These are phyloP conservation scores for Fusarium gaditjirri DNA, from an alignment of 2,329 filamentous ascomycete species.

Conservation along the genomic window DNA sequence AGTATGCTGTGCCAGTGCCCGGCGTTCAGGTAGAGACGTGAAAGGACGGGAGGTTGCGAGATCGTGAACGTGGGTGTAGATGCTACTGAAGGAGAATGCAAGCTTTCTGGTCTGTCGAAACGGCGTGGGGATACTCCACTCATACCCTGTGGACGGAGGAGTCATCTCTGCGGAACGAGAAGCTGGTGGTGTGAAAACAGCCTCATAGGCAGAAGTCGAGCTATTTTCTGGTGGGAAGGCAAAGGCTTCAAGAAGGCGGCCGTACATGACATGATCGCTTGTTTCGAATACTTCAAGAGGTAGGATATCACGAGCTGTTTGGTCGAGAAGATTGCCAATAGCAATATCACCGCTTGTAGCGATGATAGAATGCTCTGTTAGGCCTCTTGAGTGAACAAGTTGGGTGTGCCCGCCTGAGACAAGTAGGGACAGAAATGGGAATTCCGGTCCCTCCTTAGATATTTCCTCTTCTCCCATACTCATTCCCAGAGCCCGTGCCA, in stretches of 20 bases:
- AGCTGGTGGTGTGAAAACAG: constrained; percentile 66
- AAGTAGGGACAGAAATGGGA: constrained; percentile 89
- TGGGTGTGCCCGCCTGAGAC: constrained; percentile 94
- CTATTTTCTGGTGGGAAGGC: constrained; percentile 66
- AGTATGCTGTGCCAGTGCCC: constrained; percentile 74
- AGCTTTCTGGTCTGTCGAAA: constrained; percentile 67
- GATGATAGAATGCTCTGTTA: constrained; percentile 78
- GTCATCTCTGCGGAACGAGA: constrained; percentile 68
- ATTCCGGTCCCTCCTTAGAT: constrained; percentile 60
- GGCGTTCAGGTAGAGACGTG: constrained; percentile 69
- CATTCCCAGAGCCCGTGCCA: constrained; percentile 71
- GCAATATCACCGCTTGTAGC: constrained; percentile 82
- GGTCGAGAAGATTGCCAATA: constrained; percentile 91
- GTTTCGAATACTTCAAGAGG: constrained; percentile 67
- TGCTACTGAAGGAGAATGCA: constrained; percentile 77
- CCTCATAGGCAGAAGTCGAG: constrained; percentile 46
- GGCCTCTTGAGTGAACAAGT: constrained; percentile 76
- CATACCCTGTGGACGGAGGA: constrained; percentile 52
- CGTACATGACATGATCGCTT: constrained; percentile 79
- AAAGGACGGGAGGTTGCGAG: constrained; percentile 54
- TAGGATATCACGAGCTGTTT: constrained; percentile 80
- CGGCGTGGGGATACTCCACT: constrained; percentile 77
- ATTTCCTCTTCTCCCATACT: constrained; percentile 25
- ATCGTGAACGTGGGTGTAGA: constrained; percentile 64
- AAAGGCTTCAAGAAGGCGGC: constrained; percentile 79